phyloP scores from a whole-genome alignment of 306 rosid genomes.

The Senna tora region DNA sequence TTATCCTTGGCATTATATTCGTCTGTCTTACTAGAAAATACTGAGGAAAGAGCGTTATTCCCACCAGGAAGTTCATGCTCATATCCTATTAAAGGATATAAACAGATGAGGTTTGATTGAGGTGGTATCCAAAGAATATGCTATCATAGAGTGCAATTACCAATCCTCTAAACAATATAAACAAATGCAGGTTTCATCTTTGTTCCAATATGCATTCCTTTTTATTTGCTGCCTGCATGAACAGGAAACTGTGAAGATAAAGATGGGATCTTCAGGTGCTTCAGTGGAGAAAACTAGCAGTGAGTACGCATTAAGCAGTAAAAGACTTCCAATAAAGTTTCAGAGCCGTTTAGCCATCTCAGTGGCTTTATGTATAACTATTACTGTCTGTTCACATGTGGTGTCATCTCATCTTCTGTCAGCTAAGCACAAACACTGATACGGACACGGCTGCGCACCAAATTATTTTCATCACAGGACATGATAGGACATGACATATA shows the following conservation, averaged over 20 bases:
- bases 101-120: background rate
- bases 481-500: too few relatives aligned
- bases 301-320: background rate
- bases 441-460: too few relatives aligned
- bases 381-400: too few relatives aligned
- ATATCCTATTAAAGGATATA: background rate
- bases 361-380: background rate
- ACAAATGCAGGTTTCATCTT: background rate
- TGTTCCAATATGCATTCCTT: background rate
- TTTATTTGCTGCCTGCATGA: background rate
- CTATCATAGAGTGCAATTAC: background rate
- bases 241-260: background rate
- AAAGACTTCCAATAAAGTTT: background rate
- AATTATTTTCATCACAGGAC: too few relatives aligned
- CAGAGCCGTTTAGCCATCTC: too few relatives aligned
- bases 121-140: background rate
- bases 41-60: background rate
- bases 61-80: background rate
- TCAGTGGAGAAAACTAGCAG: background rate
- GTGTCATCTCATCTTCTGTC: too few relatives aligned
- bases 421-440: too few relatives aligned
- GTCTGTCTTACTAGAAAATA: background rate
- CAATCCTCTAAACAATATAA: background rate
- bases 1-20: too few relatives aligned
- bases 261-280: background rate